Evolutionary conservation across 306 rosid species (phyloP).

Genomic region (Cicer arietinum): DNA sequence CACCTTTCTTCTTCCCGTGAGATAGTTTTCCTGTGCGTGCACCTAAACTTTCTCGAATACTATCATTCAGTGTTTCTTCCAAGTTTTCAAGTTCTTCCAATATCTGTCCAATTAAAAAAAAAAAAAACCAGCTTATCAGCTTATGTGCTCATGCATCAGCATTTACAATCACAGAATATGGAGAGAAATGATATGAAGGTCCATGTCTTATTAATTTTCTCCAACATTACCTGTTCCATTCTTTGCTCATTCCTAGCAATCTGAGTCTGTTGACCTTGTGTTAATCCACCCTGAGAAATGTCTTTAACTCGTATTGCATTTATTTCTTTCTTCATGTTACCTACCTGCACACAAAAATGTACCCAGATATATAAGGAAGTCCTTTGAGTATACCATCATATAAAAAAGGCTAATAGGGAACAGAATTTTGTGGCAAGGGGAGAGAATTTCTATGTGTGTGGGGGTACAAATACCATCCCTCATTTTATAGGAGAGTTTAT

Average conservation of each 20-base stretch:
- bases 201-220: constrained; percentile 31
- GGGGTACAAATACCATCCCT: constrained; percentile 11
- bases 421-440: not conserved
- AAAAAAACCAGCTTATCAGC: constrained; percentile 15
- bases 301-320: constrained; percentile 93
- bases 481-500: constrained; percentile 9
- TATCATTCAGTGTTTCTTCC: constrained; percentile 97
- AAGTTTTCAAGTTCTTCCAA: constrained; percentile 94
- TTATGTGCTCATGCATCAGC: constrained; percentile 18
- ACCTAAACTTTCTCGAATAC: constrained; percentile 91
- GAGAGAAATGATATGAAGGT: constrained; percentile 18
- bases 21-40: constrained; percentile 69
- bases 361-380: constrained; percentile 32
- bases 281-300: constrained; percentile 94
- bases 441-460: not conserved
- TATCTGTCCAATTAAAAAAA: constrained; percentile 52
- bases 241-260: constrained; percentile 98
- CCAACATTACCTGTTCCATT: constrained; percentile 70
- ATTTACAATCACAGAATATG: constrained; percentile 38
- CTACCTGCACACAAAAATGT: constrained; percentile 58
- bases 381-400: constrained; percentile 2
- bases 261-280: constrained; percentile 97
- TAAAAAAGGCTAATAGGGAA: constrained; percentile 26
- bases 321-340: constrained; percentile 96
- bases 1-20: constrained; percentile 77